Percentiles rank a stretch among this genome's conserved stretches.
Conservation (phyloP, 495 filamentous ascomycete genomes). For the Penicillium coffeae region DNA sequence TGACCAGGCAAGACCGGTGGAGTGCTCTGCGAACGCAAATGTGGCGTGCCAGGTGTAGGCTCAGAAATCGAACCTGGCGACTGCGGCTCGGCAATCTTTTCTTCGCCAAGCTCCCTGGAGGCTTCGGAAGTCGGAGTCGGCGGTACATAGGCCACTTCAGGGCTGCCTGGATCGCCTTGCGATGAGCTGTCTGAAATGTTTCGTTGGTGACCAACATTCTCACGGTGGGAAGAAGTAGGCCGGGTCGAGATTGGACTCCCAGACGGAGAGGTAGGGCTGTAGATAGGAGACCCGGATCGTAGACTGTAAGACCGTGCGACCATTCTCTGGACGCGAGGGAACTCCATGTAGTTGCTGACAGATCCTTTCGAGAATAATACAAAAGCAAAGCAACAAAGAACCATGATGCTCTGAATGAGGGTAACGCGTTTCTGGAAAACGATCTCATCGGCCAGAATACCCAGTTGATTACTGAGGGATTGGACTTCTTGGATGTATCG, state of each 20-base stretch:
- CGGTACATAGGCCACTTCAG: conserved; percentile 41
- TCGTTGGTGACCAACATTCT: conserved; percentile 29
- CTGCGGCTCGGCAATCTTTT: conserved; percentile 8
- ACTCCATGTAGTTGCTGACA: conserved; percentile 48
- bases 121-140: conserved; percentile 44
- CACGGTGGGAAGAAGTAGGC: conserved; percentile 36
- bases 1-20: conserved; percentile 33
- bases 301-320: conserved; percentile 48
- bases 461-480: conserved; percentile 75
- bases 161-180: conserved; percentile 35
- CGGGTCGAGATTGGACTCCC: conserved; percentile 44
- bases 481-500: conserved; percentile 75
- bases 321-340: conserved; percentile 56
- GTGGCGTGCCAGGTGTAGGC: conserved; percentile 22
- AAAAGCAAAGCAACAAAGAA: conserved; percentile 82
- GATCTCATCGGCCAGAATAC: conserved; percentile 86
- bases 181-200: conserved; percentile 38
- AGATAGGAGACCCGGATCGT: conserved; percentile 37
- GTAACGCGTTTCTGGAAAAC: conserved; percentile 94
- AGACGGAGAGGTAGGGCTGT: conserved; percentile 35
- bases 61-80: conserved; percentile 18
- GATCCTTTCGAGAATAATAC: conserved; percentile 68
- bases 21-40: conserved; percentile 36
- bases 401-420: conserved; percentile 79
- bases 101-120: conserved; percentile 19